Conservation (phyloP, 2,329 filamentous ascomycete species). For the Penicillium italicum region DNA sequence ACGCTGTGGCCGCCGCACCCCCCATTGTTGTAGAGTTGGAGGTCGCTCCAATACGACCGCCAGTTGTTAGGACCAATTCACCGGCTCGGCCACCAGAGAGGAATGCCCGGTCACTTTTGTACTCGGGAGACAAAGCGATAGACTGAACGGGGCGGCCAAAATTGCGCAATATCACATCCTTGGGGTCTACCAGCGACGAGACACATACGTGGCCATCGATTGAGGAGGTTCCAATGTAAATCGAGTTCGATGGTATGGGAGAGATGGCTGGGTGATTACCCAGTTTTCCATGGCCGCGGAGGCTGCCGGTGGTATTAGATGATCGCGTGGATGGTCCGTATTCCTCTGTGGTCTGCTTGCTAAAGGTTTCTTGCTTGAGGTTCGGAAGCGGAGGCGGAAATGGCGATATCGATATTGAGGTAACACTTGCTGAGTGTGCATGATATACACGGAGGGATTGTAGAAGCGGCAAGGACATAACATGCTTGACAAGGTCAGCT, state of each 20-base stretch:
- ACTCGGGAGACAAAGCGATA: constrained; percentile 91
- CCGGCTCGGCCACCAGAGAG: constrained; percentile 87
- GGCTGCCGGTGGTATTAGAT: constrained; percentile 30
- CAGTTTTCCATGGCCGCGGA: constrained; percentile 29
- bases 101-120: constrained; percentile 82
- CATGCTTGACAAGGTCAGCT: constrained; percentile 58
- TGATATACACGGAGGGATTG: constrained; percentile 81
- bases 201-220: constrained; percentile 96
- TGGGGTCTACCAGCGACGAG: constrained; percentile 77
- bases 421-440: constrained; percentile 88
- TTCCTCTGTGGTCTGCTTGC: constrained; percentile 33
- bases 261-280: constrained; percentile 49
- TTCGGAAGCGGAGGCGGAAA: constrained; percentile 61
- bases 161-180: constrained; percentile 86
- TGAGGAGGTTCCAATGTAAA: constrained; percentile 89
- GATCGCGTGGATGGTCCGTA: constrained; percentile 21
- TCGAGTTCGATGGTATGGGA: constrained; percentile 78
- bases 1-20: constrained; percentile 70
- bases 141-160: constrained; percentile 90
- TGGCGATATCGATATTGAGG: constrained; percentile 84
- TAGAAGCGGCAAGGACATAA: constrained; percentile 77
- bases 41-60: constrained; percentile 73
- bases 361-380: constrained; percentile 37
- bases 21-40: constrained; percentile 80
- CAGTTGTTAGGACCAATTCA: constrained; percentile 78